phyloP scores from a whole-genome alignment of 1,284 basidiomycete genomes.

The Fistulina hepatica region DNA sequence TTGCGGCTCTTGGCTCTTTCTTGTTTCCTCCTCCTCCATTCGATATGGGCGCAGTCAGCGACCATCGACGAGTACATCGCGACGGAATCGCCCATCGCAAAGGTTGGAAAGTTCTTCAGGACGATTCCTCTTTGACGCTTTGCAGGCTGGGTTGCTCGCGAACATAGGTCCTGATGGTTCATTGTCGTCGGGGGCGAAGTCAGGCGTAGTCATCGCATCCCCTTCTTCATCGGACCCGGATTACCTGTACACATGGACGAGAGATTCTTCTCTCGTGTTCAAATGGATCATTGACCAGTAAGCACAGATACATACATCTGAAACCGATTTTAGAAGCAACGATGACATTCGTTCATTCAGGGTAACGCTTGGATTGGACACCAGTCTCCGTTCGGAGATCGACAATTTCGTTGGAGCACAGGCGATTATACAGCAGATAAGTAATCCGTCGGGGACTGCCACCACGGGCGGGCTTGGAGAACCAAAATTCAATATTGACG shows the following conservation, averaged over 20 bases:
- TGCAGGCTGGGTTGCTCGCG: constrained; percentile 43
- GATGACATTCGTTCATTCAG: constrained; percentile 18
- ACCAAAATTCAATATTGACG: constrained; percentile 35
- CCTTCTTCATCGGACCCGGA: constrained; percentile 39
- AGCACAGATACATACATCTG: constrained; percentile 6
- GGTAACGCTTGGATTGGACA: constrained; percentile 29
- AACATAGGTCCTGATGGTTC: constrained; percentile 54
- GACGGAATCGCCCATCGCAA: constrained; percentile 43
- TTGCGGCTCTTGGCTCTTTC: too few relatives aligned
- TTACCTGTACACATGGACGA: constrained; percentile 45
- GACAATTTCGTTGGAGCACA: constrained; percentile 40
- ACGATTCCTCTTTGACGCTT: too few relatives aligned
- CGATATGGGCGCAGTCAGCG: not conserved
- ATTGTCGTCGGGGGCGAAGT: constrained; percentile 43
- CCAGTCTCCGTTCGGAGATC: constrained; percentile 30
- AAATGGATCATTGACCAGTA: constrained; percentile 39
- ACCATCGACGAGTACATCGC: constrained; percentile 35
- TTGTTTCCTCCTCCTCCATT: not conserved
- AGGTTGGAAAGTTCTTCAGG: too few relatives aligned
- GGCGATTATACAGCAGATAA: constrained; percentile 36
- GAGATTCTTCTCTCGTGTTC: constrained; percentile 45
- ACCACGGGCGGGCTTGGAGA: constrained; percentile 53
- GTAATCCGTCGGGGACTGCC: constrained; percentile 48
- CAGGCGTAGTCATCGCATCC: constrained; percentile 48
- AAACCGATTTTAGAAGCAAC: constrained; percentile 1